Evolutionary conservation across 2,329 filamentous ascomycete species (phyloP).

Genomic region (Colletotrichum sp.): DNA sequence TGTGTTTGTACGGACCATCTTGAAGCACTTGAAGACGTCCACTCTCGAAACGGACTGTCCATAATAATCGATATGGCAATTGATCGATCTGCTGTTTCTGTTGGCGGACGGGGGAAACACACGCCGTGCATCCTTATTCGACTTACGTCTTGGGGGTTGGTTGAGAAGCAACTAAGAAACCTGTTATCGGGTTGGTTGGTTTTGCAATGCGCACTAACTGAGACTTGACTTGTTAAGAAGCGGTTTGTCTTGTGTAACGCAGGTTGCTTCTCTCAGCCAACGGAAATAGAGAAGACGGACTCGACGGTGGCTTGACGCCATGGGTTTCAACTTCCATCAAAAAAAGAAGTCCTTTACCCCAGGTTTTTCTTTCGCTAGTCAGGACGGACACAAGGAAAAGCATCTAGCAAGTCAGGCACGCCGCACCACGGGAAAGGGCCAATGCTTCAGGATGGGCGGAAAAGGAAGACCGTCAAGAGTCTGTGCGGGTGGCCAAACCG

Average conservation of each 20-base stretch:
- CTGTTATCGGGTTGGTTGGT: neutral
- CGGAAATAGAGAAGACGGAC: neutral
- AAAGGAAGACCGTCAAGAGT: neutral
- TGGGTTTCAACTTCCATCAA: neutral
- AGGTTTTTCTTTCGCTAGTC: neutral
- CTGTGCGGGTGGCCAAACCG: slow-evolving; percentile 5
- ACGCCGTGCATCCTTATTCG: neutral
- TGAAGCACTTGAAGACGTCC: neutral
- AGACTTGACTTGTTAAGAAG: neutral
- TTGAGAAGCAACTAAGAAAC: neutral
- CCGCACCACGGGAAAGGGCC: neutral
- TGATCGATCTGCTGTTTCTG: neutral
- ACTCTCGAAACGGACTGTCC: neutral
- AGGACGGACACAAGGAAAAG: neutral
- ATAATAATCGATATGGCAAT: neutral
- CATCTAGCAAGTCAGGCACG: neutral
- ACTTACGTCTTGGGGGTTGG: neutral
- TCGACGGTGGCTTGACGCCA: slow-evolving; percentile 5
- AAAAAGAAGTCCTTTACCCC: neutral
- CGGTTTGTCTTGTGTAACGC: neutral
- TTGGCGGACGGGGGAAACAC: neutral
- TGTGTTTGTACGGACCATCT: neutral
- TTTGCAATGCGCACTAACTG: neutral
- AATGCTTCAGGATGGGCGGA: neutral
- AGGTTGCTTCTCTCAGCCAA: neutral